These are phyloP conservation scores for Penicillium samsonianum DNA, from an alignment of 495 filamentous ascomycete species.

Conservation along the genomic window DNA sequence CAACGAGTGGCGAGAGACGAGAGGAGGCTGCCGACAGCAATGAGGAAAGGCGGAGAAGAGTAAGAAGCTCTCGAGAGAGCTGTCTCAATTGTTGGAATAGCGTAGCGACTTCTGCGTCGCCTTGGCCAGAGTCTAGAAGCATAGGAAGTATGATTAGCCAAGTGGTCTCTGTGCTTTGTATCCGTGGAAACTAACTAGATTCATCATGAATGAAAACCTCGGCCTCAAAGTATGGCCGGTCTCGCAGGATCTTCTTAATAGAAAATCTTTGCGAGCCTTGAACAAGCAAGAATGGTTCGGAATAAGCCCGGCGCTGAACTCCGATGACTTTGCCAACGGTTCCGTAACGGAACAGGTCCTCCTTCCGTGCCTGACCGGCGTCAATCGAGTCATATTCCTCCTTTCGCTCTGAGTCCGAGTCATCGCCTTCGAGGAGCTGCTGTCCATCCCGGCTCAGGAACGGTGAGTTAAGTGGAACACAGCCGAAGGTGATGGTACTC, in stretches of 20 bases:
- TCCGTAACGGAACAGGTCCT: constrained; percentile 75
- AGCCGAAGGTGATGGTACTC: constrained; percentile 71
- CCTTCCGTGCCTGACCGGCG: constrained; percentile 61
- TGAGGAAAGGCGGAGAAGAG: constrained; percentile 73
- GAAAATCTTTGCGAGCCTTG: constrained; percentile 79
- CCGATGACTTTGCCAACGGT: constrained; percentile 80
- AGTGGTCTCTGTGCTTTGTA: background rate
- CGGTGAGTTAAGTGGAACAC: constrained; percentile 75
- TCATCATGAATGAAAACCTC: constrained; percentile 66
- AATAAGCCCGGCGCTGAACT: constrained; percentile 75
- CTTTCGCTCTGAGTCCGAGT: constrained; percentile 38
- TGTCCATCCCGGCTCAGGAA: constrained; percentile 69
- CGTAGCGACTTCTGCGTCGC: constrained; percentile 60
- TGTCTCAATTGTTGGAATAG: constrained; percentile 79
- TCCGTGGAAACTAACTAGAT: constrained; percentile 42
- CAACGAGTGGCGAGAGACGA: constrained; percentile 77
- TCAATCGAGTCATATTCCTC: constrained; percentile 49
- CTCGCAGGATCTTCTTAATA: constrained; percentile 70
- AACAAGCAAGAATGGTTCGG: constrained; percentile 78
- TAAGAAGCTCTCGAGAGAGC: constrained; percentile 78
- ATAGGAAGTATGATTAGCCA: constrained; percentile 15
- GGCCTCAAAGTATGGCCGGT: constrained; percentile 84
- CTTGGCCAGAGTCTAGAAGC: constrained; percentile 37
- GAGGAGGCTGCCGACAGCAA: constrained; percentile 64
- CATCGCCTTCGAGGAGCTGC: constrained; percentile 60